Evolutionary conservation across 2,329 filamentous ascomycete species (phyloP), one percentile per base, ranked within the genome.

Genomic region (Aspergillus unguis): DNA sequence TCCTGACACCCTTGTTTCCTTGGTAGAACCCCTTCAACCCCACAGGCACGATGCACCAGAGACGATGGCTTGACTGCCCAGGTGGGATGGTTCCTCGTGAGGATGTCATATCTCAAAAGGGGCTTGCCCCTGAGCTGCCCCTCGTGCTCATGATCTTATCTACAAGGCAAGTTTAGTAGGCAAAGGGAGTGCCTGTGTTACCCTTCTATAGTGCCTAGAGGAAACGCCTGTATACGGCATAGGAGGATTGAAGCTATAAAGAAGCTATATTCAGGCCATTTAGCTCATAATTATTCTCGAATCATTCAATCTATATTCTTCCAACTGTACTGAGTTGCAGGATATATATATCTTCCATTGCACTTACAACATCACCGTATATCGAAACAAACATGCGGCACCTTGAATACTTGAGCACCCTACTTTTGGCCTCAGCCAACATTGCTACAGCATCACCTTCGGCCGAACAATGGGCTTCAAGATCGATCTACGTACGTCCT

Each of bases 401-500:
- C 6, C 10, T 25, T 17, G 36, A 28, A 27, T 49, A 36, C 33
- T 10, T 37, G 5, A 26, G 27, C 41, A 25, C 50, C 28, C 4
- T 53, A 9, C 31, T 49, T 45, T 46, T 40, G 29, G 44, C 25
- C 10, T 35, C 36, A 23, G 33, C n/a, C 36, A 37, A 51, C 11
- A 25, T 53, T 27, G 45, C 44, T 35, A 32, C 35, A 26, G 53
- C 56, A 11, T 46, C 42, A 6, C 44, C 55, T 33, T 55, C 50
- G 23, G 29, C 49, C 27, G 31, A 51, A 38, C 46, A 72, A 32
- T 83, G 80, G 80, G 80, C 79, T 62, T 71, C 73, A 27, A 76
- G 77, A 50, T 81, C 77, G 41, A 82, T 84, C 50, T 84, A 84
- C 64, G 52, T 53, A 35, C 26, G 43, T 50, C 36, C 31, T 4